These are phyloP conservation scores for Entomortierella beljakovae DNA, from an alignment of 192 early-diverging fungal genomes.

Conservation along the genomic window DNA sequence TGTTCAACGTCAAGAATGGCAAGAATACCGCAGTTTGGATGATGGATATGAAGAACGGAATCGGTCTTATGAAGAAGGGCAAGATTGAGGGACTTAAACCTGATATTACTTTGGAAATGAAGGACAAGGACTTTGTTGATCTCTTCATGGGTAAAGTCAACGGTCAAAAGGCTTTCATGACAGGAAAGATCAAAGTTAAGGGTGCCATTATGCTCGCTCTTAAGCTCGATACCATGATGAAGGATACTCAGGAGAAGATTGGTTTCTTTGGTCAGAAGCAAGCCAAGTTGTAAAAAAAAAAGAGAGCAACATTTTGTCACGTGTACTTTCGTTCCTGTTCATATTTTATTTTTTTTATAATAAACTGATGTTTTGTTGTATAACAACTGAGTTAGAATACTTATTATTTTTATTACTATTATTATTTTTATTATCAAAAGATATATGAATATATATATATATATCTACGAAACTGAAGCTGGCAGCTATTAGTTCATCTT, in stretches of 20 bases:
- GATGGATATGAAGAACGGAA: conserved; percentile 86
- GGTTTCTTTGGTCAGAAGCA: conserved; percentile 49
- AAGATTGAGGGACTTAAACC: conserved; percentile 72
- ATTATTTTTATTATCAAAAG: no score
- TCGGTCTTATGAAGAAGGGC: conserved; percentile 71
- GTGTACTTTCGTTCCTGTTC: no score
- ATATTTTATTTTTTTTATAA: background rate
- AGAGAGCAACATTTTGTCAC: background rate
- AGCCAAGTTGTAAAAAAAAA: conserved; percentile 68
- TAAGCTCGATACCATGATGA: conserved; percentile 77
- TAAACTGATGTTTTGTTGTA: background rate
- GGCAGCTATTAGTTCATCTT: no score
- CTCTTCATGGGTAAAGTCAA: conserved; percentile 86
- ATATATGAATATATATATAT: no score
- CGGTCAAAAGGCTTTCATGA: conserved; percentile 93
- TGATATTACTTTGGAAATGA: conserved; percentile 79
- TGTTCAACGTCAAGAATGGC: conserved; percentile 85
- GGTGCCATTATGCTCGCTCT: conserved; percentile 82
- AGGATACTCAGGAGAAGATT: conserved; percentile 63
- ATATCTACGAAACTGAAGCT: no score
- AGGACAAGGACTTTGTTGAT: conserved; percentile 89
- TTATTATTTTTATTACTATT: no score
- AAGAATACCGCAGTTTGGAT: conserved; percentile 83
- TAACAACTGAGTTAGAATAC: no score
- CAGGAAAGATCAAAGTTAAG: conserved; percentile 90